Percentiles rank a stretch among this genome's conserved stretches.
These are phyloP conservation scores for Epithele typhae DNA, from an alignment of 768 basidiomycete species.

Conservation along the genomic window DNA sequence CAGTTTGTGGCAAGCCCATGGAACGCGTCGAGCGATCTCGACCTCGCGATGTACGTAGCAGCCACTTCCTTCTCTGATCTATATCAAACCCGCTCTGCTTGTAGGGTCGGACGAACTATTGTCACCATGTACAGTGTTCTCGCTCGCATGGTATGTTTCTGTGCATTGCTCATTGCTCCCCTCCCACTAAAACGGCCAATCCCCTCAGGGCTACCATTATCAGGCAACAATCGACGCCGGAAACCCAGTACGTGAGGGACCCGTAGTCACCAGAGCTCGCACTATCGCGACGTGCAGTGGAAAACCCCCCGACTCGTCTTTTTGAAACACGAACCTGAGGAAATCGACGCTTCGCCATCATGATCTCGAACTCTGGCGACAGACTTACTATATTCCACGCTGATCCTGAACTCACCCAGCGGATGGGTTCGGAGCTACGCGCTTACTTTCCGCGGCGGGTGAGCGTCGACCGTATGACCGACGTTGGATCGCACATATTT, in stretches of 20 bases:
- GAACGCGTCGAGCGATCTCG: too few species aligned
- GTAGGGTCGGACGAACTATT: slow-evolving; percentile 49
- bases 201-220: slow-evolving; percentile 62
- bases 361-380: slow-evolving; percentile 57
- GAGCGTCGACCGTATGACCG: slow-evolving; percentile 37
- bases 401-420: slow-evolving; percentile 33
- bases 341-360: slow-evolving; percentile 60
- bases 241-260: slow-evolving; percentile 38
- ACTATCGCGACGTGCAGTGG: slow-evolving; percentile 13
- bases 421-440: slow-evolving; percentile 36
- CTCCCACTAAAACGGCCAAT: not conserved
- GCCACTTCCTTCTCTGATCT: too few species aligned
- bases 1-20: slow-evolving; percentile 66
- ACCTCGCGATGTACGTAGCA: too few species aligned
- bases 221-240: slow-evolving; percentile 49
- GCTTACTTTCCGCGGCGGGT: slow-evolving; percentile 39
- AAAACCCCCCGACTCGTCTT: slow-evolving; percentile 69
- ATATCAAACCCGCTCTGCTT: too few species aligned
- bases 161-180: not conserved
- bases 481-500: slow-evolving; percentile 50
- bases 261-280: not conserved
- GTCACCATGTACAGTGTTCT: slow-evolving; percentile 57
- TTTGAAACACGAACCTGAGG: slow-evolving; percentile 46
- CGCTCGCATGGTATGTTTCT: slow-evolving; percentile 43
- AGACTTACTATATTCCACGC: slow-evolving; percentile 44